A percentile compares a stretch with the other conserved stretches of the same genome.
These are phyloP conservation scores for Aristolochia fimbriata DNA, from an alignment of 164 flowering plant genomes.

Conservation along the genomic window DNA sequence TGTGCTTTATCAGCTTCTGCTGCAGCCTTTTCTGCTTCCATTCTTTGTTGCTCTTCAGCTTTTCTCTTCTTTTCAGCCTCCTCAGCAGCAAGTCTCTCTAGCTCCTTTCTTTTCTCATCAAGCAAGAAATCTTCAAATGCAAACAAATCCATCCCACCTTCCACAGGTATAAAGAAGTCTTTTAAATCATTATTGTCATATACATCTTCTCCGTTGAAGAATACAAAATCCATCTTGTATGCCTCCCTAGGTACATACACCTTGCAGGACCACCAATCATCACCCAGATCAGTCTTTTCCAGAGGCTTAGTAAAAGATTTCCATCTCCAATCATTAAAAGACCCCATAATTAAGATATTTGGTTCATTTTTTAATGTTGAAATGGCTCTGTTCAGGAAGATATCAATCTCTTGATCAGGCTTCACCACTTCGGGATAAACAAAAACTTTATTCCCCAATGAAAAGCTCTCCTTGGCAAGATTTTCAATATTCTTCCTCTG, in stretches of 20 bases:
- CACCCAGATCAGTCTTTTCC: constrained; percentile 52
- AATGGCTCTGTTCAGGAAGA: constrained; percentile 64
- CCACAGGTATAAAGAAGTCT: constrained; percentile 59
- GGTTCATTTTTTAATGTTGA: constrained; percentile 61
- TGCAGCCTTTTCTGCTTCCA: constrained; percentile 72
- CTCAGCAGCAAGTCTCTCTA: constrained; percentile 63
- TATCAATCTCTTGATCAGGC: constrained; percentile 63
- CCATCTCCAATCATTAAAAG: constrained; percentile 96
- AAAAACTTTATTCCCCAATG: constrained; percentile 49
- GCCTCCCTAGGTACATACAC: constrained; percentile 81
- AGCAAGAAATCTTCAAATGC: constrained; percentile 93
- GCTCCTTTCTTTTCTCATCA: constrained; percentile 80
- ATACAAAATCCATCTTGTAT: constrained; percentile 81
- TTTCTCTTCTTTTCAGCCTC: constrained; percentile 78
- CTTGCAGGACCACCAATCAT: constrained; percentile 96
- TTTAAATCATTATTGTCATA: constrained; percentile 81
- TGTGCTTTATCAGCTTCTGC: constrained; percentile 69
- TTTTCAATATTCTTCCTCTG: constrained; percentile 33
- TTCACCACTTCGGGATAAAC: constrained; percentile 56
- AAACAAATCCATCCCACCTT: constrained; percentile 65
- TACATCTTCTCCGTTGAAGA: constrained; percentile 66
- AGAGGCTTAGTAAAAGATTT: constrained; percentile 59
- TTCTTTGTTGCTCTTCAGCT: constrained; percentile 57
- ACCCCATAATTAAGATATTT: constrained; percentile 77
- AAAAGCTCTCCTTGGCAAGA: constrained; percentile 52